phyloP scores from a whole-genome alignment of 331 rosid species.

The Malus hybrid region DNA sequence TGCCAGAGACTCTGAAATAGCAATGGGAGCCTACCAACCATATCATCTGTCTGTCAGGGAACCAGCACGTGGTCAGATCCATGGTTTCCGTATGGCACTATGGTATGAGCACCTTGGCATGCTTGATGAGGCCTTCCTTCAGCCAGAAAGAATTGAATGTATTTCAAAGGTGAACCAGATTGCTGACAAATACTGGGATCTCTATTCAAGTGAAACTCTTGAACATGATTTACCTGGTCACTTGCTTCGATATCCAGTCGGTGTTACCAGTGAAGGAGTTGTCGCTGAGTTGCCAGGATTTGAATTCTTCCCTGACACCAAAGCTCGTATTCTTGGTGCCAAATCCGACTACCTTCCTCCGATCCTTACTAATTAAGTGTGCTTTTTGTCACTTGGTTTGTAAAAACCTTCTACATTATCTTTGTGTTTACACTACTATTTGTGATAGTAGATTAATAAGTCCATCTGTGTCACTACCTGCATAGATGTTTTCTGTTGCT shows the following conservation, averaged over 20 bases:
- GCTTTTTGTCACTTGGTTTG: not conserved
- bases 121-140: slow-evolving; percentile 58
- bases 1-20: slow-evolving; percentile 87
- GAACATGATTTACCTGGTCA: slow-evolving; percentile 87
- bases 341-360: slow-evolving; percentile 89
- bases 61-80: slow-evolving; percentile 86
- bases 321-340: slow-evolving; percentile 71
- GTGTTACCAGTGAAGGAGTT: slow-evolving; percentile 45
- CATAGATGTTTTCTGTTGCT: not conserved
- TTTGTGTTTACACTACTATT: slow-evolving; percentile 7
- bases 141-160: slow-evolving; percentile 66
- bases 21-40: slow-evolving; percentile 96
- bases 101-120: slow-evolving; percentile 96
- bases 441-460: slow-evolving; percentile 11
- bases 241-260: slow-evolving; percentile 81
- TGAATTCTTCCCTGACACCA: slow-evolving; percentile 82
- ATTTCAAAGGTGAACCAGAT: slow-evolving; percentile 63
- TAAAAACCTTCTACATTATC: slow-evolving; percentile 10
- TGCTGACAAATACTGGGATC: slow-evolving; percentile 91
- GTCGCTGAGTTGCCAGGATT: slow-evolving; percentile 61
- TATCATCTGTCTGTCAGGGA: slow-evolving; percentile 54
- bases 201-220: slow-evolving; percentile 59
- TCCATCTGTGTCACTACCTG: slow-evolving; percentile 1
- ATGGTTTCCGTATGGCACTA: slow-evolving; percentile 86
- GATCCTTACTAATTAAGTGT: slow-evolving; percentile 73